Evolutionary conservation across 345 rosid genomes (phyloP).

Genomic region (Linum tenue): DNA sequence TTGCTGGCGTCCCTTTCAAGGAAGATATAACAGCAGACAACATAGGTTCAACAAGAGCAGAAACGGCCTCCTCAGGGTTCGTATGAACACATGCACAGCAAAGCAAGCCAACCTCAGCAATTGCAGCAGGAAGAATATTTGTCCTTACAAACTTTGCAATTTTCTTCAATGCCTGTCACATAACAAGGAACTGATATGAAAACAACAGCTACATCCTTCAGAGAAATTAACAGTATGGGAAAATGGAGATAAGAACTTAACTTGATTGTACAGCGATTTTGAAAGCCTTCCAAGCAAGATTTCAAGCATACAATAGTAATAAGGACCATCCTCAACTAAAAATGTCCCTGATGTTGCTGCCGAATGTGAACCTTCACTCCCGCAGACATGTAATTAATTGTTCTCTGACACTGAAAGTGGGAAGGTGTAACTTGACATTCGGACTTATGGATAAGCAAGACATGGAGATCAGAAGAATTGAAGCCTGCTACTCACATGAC

Average conservation of each 20-base stretch:
- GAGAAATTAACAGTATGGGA: neutral
- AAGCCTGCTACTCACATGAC: constrained; percentile 57
- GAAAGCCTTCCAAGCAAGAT: constrained; percentile 87
- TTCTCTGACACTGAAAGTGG: neutral
- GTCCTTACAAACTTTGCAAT: constrained; percentile 86
- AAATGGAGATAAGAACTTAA: constrained; percentile 17
- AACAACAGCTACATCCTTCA: constrained; percentile 4
- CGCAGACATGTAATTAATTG: constrained; percentile 24
- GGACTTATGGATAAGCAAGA: neutral
- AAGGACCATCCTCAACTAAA: constrained; percentile 95
- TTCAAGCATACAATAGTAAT: constrained; percentile 97
- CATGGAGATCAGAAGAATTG: neutral
- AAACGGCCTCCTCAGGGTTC: constrained; percentile 84
- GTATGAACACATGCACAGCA: constrained; percentile 97
- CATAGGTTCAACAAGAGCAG: constrained; percentile 79
- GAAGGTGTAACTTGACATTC: neutral
- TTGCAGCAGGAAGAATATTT: constrained; percentile 96
- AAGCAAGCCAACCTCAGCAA: constrained; percentile 98
- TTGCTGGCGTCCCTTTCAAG: constrained; percentile 73
- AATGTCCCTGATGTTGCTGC: constrained; percentile 91
- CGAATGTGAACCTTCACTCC: constrained; percentile 88
- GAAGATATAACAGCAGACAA: constrained; percentile 69
- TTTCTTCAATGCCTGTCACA: constrained; percentile 79
- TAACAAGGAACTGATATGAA: constrained; percentile 7
- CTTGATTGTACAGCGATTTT: constrained; percentile 79